Evolutionary conservation across 2,329 filamentous ascomycete species (phyloP), one percentile per base, ranked within the genome.

Genomic region (Sporothrix pallida): DNA sequence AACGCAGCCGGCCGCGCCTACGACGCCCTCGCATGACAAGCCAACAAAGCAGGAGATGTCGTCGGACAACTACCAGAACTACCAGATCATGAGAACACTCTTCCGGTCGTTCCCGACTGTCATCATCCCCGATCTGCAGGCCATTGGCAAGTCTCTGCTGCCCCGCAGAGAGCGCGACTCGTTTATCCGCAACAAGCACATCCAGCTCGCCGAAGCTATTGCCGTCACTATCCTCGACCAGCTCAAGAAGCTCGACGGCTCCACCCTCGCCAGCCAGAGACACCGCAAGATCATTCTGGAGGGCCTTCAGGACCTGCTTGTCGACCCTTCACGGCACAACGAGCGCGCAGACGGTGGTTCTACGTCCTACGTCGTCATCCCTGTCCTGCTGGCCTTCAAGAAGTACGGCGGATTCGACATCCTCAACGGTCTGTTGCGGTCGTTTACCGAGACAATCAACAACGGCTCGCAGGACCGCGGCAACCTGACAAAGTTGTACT

Each of bases 301-400:
- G 73, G 91, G 92, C 0, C 85, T 97, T 72, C 90, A 92, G 54
- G 92, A 95, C 79, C 88, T 97, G 81, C 83, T 97, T 75, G 89
- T 96, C 75, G 94, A 97, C 78, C 87, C 84, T 76, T 82, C 79
- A 75, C 85, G 83, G 73, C 83, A 82, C 78, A 86, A 78, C 78
- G 89, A 84, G 76, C 87, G 82, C 76, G 85, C 80, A 6, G 71
- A 63, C 10, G 37, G 69, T 13, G 20, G n/a, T 1, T 2, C 72
- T 1, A 26, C 44, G 5, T 78, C 84, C 9, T 88, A 89, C 75
- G 85, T 91, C 15, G 88, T 92, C 71, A 92, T 94, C 60, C 87
- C 96, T 42, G 91, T 98, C 50, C 86, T 99, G 31, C 87, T 95
- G 72, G 92, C 94, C 0, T 98, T 99, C 84, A 95, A 95, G 81